phyloP scores from a whole-genome alignment of 495 filamentous ascomycete species.

The Trichoderma parareesei region DNA sequence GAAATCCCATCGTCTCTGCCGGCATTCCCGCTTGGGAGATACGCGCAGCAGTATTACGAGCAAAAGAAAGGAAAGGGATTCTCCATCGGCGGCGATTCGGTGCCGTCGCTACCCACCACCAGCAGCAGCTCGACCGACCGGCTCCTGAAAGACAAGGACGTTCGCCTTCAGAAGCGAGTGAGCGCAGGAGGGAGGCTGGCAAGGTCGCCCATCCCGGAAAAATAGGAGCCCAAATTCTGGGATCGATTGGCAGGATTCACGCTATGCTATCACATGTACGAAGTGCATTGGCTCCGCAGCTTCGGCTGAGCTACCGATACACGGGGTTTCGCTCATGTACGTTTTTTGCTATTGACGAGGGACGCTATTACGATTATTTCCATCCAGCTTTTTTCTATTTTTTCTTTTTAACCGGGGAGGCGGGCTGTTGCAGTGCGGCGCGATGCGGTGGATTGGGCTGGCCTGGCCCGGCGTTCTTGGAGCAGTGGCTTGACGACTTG shows the following conservation, averaged over 20 bases:
- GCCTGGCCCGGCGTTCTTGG: conserved; percentile 4
- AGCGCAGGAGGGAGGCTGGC: conserved; percentile 53
- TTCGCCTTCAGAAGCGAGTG: conserved; percentile 52
- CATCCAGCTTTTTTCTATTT: no score
- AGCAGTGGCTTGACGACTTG: conserved; percentile 1
- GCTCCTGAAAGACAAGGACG: conserved; percentile 44
- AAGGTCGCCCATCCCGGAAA: conserved; percentile 48
- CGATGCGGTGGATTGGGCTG: neutral
- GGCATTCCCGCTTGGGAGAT: conserved; percentile 65
- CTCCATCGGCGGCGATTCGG: conserved; percentile 29
- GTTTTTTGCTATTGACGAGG: neutral
- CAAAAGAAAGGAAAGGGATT: conserved; percentile 56
- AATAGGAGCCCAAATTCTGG: conserved; percentile 26
- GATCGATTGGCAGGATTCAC: conserved; percentile 9
- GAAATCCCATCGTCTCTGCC: conserved; percentile 68
- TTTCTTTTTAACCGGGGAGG: neutral
- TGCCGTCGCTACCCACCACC: conserved; percentile 19
- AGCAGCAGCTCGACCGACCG: conserved; percentile 25
- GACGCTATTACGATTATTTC: neutral
- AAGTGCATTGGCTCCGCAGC: conserved; percentile 2
- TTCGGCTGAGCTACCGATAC: neutral
- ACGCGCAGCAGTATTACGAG: conserved; percentile 76
- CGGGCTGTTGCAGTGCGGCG: neutral
- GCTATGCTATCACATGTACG: conserved; percentile 11
- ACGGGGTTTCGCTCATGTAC: neutral